Base-by-base conservation (phyloP, 2,329 filamentous ascomycete genomes). In the Penicillium sp. region DNA sequence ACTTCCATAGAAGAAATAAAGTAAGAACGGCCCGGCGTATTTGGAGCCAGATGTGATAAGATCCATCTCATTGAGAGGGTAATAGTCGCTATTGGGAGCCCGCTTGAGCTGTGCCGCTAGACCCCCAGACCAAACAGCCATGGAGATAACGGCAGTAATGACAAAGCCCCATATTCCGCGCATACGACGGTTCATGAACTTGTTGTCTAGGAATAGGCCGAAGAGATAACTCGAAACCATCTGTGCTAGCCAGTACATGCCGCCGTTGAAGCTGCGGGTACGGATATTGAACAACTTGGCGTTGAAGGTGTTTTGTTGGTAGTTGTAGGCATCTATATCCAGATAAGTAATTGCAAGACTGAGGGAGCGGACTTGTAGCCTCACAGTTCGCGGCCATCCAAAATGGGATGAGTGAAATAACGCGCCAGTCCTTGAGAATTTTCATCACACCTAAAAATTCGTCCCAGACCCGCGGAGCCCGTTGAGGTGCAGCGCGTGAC, bases 261-360 rank as follows among this genome's bases (percentile, higher is more conserved):
- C 53, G 16, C 47, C 47, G n/a, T 55, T 55, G 25, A 55, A 51
- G 23, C 47, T 50, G 37, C 53, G 47, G 11, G 53, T 55, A n/a
- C 53, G 53, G 33, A 55, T 21, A 9, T 39, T 51, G 42, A 55
- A 55, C 10, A 50, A 27, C 29, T 50, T 51, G 8, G 47, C 47
- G 13, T 55, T 55, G n/a, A 35, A 55, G 27, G 47, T 55, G n/a
- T 55, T 56, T 42, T 52, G 48, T 49, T 56, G 54, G n/a, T 56
- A 56, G 43, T 51, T 56, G 14, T 52, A 56, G 49, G 37, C 45
- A 33, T 48, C 45, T 48, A 21, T 16, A 29, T 7, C 13, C 4
- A 31, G 3, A 6, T 37, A 3, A 37, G 8, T 37, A n/a, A 8
- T 37, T n/a, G 16, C 1, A n/a, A 19, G 8, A 31, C 5, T 31